phyloP scores from a whole-genome alignment of 1,139 yeast genomes.

The Arxiozyma heterogenica region DNA sequence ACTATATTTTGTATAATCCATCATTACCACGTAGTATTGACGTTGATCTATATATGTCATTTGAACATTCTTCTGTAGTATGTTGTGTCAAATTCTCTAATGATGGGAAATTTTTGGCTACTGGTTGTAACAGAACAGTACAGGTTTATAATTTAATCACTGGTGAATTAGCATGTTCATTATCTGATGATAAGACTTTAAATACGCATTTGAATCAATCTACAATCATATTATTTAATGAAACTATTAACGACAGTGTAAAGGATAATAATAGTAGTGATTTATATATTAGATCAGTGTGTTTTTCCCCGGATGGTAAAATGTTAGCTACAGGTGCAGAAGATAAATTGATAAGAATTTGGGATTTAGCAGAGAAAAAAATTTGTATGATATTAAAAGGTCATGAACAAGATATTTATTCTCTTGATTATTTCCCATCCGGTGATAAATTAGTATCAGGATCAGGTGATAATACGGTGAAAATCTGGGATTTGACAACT shows the following conservation, averaged over 20 bases:
- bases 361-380: constrained; percentile 86
- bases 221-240: not conserved
- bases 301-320: constrained; percentile 94
- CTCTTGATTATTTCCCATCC: constrained; percentile 87
- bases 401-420: constrained; percentile 94
- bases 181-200: constrained; percentile 64
- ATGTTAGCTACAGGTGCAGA: constrained; percentile 97
- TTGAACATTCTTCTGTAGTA: constrained; percentile 88
- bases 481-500: constrained; percentile 90
- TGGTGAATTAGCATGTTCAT: constrained; percentile 78
- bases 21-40: constrained; percentile 67
- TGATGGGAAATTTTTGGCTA: constrained; percentile 87
- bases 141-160: constrained; percentile 88
- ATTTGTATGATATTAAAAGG: constrained; percentile 82
- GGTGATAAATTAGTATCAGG: constrained; percentile 92
- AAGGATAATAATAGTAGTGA: constrained; percentile 34
- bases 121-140: constrained; percentile 93
- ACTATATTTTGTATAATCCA: constrained; percentile 84
- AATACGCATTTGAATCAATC: not conserved
- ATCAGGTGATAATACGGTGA: constrained; percentile 90
- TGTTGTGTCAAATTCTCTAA: constrained; percentile 90
- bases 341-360: constrained; percentile 87
- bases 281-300: constrained; percentile 85
- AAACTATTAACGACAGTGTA: not conserved
- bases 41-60: constrained; percentile 79